phyloP scores from a whole-genome alignment of 1,284 basidiomycete species.

The Melampsora americana region DNA sequence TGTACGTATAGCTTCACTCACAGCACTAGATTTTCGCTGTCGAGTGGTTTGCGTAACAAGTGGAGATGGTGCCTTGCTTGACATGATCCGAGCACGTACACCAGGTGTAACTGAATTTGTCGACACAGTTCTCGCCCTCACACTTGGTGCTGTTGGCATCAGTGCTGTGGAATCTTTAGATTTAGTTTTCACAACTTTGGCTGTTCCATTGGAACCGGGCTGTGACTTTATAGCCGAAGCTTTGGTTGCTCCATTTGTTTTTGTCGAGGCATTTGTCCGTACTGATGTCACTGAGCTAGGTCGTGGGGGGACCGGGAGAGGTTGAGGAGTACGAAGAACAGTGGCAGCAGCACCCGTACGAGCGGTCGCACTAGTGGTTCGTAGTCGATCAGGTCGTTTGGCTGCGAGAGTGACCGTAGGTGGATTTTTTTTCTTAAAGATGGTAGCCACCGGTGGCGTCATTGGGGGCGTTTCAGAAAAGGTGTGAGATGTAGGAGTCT shows the following conservation, averaged over 20 bases:
- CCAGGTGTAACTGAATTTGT: not conserved
- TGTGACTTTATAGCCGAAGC: not conserved
- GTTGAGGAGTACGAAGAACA: not conserved
- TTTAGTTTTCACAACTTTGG: not conserved
- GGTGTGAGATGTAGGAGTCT: not conserved
- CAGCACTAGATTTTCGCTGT: not conserved
- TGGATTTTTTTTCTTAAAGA: not conserved
- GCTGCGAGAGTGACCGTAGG: conserved; percentile 1
- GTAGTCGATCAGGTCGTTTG: conserved; percentile 16
- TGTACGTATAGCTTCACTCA: not conserved
- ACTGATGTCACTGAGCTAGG: conserved; percentile 22
- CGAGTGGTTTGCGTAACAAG: not conserved
- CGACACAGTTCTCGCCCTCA: not conserved
- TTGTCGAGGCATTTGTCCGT: conserved; percentile 11
- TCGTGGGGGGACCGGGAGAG: conserved; percentile 8
- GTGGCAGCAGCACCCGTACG: conserved; percentile 12
- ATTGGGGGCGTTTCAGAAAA: too few relatives aligned
- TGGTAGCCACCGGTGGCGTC: not conserved
- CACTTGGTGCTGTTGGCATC: conserved; percentile 1
- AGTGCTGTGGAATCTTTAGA: not conserved
- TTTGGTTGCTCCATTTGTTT: conserved; percentile 3
- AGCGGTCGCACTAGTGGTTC: conserved; percentile 39
- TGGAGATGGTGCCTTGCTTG: not conserved
- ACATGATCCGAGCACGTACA: conserved; percentile 1
- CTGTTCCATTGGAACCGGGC: not conserved